Base-by-base conservation (phyloP, 768 basidiomycete genomes). In the Termitomyces sp. region DNA sequence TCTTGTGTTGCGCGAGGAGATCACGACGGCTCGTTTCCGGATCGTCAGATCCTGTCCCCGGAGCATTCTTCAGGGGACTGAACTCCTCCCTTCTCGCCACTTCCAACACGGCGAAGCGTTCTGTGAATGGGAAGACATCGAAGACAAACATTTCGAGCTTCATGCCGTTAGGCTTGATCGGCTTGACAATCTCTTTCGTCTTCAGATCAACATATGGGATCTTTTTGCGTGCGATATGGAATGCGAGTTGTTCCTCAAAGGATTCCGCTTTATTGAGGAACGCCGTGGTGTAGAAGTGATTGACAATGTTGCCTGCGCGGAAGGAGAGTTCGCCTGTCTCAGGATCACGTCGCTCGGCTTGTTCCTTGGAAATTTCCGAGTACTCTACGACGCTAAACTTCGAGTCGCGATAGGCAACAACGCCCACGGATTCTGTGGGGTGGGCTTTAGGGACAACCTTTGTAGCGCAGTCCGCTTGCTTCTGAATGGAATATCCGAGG, bases 141-240 rank as follows among this genome's bases (percentile, higher is more conserved):
- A 99, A 99, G 36, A 99, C 91, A 76, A 99, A 99, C 79, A 96
- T 80, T 75, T 99, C 97, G 63, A 99, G 86, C 78, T 99, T 99
- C 93, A 98, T 96, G 63, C 97, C 97, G 73, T 99, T 98, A n/a
- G 94, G 92, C 70, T 88, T 88, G 63, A 76, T 74, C 2, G 97
- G 96, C 71, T 95, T 96, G 71, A 96, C 74, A 4, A 69, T 28
- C 63, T 86, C 79, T 20, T 92, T 95, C 15, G 83, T 82, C 58
- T 81, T 69, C 61, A 93, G 68, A 70, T 93, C 87, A 64, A 95
- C 79, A 67, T 90, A 84, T 7, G 94, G 81, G 66, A 99, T 98
- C 83, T 98, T 99, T 78, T 99, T 99, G 67, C 90, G 87, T 44
- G 97, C 97, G 68, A 99, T 95, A 78, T 99, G 97, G 86, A 92